Conservation (phyloP, 106 monocot species). For the Dendrobium chrysotoxum region DNA sequence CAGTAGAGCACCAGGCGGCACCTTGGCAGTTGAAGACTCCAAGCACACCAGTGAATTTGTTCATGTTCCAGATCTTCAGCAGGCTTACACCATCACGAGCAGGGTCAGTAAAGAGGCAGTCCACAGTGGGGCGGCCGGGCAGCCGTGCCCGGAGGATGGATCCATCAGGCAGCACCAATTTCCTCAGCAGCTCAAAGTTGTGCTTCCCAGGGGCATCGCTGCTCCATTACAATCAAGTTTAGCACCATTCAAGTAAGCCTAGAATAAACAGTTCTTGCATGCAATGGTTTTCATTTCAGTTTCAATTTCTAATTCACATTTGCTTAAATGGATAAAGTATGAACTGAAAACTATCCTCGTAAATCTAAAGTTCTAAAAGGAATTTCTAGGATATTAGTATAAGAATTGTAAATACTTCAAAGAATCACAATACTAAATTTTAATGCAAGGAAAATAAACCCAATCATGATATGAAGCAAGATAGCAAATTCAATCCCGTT, state of each 20-base stretch:
- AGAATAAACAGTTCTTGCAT: no score
- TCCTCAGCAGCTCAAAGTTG: conserved; percentile 76
- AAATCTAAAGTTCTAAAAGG: no score
- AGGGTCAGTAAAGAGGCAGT: conserved; percentile 92
- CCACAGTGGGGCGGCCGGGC: conserved; percentile 78
- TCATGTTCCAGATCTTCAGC: conserved; percentile 99
- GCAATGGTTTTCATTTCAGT: no score
- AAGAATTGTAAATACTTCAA: no score
- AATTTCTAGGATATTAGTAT: no score
- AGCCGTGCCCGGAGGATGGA: conserved; percentile 76
- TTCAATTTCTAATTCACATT: no score
- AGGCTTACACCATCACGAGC: conserved; percentile 80
- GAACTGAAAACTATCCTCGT: background rate
- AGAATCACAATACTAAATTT: no score
- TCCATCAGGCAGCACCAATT: conserved; percentile 89
- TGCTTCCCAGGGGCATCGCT: conserved; percentile 96
- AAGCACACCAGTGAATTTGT: conserved; percentile 82
- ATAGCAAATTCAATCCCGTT: no score
- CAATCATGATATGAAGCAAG: no score
- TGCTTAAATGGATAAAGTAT: background rate
- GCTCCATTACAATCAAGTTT: conserved; percentile 6
- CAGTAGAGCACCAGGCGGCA: conserved; percentile 67
- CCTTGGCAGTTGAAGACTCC: conserved; percentile 99
- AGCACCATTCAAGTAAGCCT: background rate
- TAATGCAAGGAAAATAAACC: no score